These are phyloP conservation scores for Sonneratia alba DNA, from an alignment of 345 rosid genomes.

Conservation along the genomic window DNA sequence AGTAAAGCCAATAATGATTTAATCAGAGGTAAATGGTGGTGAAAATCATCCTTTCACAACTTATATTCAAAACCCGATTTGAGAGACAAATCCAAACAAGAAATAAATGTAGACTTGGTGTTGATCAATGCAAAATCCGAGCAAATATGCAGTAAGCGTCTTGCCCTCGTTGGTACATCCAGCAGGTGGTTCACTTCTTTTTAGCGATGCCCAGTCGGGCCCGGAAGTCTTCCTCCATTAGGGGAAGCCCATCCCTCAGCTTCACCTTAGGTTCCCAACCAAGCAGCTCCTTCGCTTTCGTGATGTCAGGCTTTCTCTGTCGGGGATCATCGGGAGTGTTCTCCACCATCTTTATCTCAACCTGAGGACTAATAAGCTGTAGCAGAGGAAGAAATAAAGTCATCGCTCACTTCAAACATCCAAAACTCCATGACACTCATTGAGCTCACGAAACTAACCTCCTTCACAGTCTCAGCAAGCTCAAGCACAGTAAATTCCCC, in stretches of 20 bases:
- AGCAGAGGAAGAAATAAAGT: not conserved
- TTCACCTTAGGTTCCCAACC: slow-evolving; percentile 88
- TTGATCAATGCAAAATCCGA: not conserved
- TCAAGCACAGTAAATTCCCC: slow-evolving; percentile 89
- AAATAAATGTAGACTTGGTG: not conserved
- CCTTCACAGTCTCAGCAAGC: slow-evolving; percentile 80
- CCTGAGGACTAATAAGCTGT: slow-evolving; percentile 69
- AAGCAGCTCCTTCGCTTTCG: slow-evolving; percentile 66
- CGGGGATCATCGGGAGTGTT: slow-evolving; percentile 95
- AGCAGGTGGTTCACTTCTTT: slow-evolving; percentile 12
- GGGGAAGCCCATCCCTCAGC: slow-evolving; percentile 76
- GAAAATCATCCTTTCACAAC: slow-evolving; percentile 17
- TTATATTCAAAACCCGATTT: not conserved
- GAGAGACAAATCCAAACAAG: not conserved
- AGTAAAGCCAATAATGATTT: not conserved
- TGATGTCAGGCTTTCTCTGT: slow-evolving; percentile 81
- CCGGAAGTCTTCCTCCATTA: slow-evolving; percentile 91
- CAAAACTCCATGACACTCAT: not conserved
- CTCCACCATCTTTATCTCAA: slow-evolving; percentile 79
- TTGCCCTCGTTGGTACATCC: not conserved
- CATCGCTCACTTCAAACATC: not conserved
- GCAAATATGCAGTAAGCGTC: not conserved
- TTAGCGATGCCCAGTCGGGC: slow-evolving; percentile 45
- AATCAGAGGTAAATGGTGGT: not conserved
- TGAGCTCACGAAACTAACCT: slow-evolving; percentile 33